phyloP scores from a whole-genome alignment of 192 early-diverging fungal species.

The Mortierella antarctica region DNA sequence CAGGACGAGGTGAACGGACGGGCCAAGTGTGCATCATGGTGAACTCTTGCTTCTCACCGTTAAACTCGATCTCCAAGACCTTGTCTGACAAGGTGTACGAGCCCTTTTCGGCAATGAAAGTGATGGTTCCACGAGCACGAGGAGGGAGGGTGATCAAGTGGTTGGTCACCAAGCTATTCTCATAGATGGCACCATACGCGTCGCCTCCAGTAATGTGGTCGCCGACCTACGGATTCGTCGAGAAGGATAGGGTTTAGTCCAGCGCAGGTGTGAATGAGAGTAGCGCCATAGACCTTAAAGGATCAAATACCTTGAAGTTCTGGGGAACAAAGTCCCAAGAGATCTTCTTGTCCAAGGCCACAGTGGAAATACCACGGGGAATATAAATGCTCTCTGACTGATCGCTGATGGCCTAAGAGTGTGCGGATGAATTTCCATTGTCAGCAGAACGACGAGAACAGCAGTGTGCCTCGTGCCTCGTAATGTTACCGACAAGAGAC shows the following conservation, averaged over 20 bases:
- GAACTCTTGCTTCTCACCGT: conserved; percentile 89
- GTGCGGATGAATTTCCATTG: background rate
- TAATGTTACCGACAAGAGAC: background rate
- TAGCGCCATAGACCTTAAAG: background rate
- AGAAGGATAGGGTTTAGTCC: background rate
- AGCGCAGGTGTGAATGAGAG: background rate
- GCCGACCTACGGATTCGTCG: conserved; percentile 68
- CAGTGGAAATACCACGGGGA: conserved; percentile 98
- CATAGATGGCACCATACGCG: conserved; percentile 92
- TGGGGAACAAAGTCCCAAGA: conserved; percentile 96
- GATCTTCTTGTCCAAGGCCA: conserved; percentile 90
- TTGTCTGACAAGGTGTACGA: conserved; percentile 92
- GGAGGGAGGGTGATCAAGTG: conserved; percentile 97
- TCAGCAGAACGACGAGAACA: background rate
- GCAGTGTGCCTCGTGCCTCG: background rate
- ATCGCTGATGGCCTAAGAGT: conserved; percentile 85
- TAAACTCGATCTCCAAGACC: conserved; percentile 97
- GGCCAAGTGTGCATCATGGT: conserved; percentile 99
- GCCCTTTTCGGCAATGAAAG: conserved; percentile 94
- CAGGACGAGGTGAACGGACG: conserved; percentile 95
- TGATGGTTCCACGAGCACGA: conserved; percentile 93
- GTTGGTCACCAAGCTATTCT: conserved; percentile 92
- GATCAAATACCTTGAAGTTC: conserved; percentile 78
- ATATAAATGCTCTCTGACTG: conserved; percentile 97
- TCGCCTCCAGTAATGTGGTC: conserved; percentile 99